Evolutionary conservation across 768 basidiomycete species (phyloP).

Genomic region (Boletus subcaerulescens): DNA sequence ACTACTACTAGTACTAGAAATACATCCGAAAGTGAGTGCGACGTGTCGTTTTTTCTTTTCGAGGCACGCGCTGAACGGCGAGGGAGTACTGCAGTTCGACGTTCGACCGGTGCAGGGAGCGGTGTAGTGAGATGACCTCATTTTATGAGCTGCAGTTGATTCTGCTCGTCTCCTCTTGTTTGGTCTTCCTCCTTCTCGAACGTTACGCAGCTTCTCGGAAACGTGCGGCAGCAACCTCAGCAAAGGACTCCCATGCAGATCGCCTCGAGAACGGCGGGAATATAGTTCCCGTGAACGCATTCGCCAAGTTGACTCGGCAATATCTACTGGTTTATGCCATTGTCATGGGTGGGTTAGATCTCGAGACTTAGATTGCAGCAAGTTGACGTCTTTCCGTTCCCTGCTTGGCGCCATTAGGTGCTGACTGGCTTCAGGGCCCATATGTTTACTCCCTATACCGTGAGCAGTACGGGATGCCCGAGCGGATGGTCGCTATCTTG

Average conservation of each 20-base stretch:
- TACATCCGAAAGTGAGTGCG: slow-evolving; percentile 10
- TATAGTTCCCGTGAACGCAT: slow-evolving; percentile 19
- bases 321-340: slow-evolving; percentile 69
- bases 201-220: slow-evolving; percentile 29
- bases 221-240: slow-evolving; percentile 9
- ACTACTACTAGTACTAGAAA: background rate
- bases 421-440: slow-evolving; percentile 80
- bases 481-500: slow-evolving; percentile 62
- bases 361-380: background rate
- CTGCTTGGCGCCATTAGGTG: slow-evolving; percentile 39
- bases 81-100: too few relatives aligned
- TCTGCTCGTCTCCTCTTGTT: slow-evolving; percentile 34
- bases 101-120: too few relatives aligned
- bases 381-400: background rate
- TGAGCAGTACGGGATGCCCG: slow-evolving; percentile 63
- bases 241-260: slow-evolving; percentile 27
- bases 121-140: slow-evolving; percentile 18
- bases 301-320: slow-evolving; percentile 40
- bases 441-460: slow-evolving; percentile 74
- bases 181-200: slow-evolving; percentile 36
- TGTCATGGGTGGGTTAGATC: slow-evolving; percentile 59
- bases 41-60: background rate
- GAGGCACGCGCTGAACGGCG: too few relatives aligned
- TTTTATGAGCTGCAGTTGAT: slow-evolving; percentile 45
- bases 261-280: slow-evolving; percentile 32